Evolutionary conservation across 805 yeast species (phyloP), one percentile per base, ranked within the genome.

Genomic region (Teunomyces aglyptinius): DNA sequence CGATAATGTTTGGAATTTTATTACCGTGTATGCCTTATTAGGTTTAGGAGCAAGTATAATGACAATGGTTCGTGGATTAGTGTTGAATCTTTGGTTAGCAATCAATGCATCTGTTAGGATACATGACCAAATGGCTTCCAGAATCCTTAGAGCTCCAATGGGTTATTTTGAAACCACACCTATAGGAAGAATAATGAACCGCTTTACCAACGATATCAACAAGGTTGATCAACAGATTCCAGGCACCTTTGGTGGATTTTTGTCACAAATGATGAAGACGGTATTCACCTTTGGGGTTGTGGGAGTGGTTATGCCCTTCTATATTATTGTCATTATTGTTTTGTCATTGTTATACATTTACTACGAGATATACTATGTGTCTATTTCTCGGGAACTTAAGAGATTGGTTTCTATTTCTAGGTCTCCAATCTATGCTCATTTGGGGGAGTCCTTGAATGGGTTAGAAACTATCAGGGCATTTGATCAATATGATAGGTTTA

Each of bases 141-240:
- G 60, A 10, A 58, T 63, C 2, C 55, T 63, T 49, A 50, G 59
- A 29, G 56, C 65, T 1, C 66, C 68, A 2, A 62, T 63, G 67
- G 51, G 59, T 1, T 63, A 60, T 48, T 63, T 63, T 36, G 68
- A 63, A 42, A 60, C 60, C 16, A 62, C 65, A 1, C 67, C 68
- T 3, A 53, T 61, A 29, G 68, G 67, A 2, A 42, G 68, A 44
- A 59, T 63, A 16, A 51, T 63, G 59, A 63, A 63, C 46, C 44
- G 68, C 15, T 63, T 62, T 43, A 52, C 67, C 8, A 59, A 57
- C 38, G 68, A 63, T 28, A 54, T 62, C 8, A 54, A 55, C n/a
- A 52, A 48, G 20, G 46, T 63, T 29, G 68, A 63, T 43, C 51
- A 54, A 15, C 49, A 54, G 16, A 51, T 62, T 6, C 58, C 64